phyloP scores from a whole-genome alignment of 805 yeast genomes.

The Vanderwaltozyma verrucispora region DNA sequence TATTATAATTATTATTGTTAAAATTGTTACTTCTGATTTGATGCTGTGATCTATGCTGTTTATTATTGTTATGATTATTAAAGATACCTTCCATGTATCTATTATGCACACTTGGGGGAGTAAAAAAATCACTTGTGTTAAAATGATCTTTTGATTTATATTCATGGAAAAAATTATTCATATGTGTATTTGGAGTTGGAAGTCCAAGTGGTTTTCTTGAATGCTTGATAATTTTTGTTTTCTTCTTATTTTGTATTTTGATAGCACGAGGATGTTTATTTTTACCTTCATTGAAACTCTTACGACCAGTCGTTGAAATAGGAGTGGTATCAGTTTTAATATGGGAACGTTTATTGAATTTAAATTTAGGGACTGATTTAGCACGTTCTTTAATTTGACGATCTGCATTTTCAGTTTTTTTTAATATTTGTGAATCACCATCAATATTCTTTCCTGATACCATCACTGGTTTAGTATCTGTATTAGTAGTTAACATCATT shows the following conservation, averaged over 20 bases:
- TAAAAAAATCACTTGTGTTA: slow-evolving; percentile 63
- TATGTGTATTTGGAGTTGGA: slow-evolving; percentile 45
- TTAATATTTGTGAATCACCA: too few species aligned
- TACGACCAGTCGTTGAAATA: slow-evolving; percentile 1
- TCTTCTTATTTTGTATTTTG: slow-evolving; percentile 17
- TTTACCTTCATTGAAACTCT: slow-evolving; percentile 7
- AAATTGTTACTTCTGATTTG: slow-evolving; percentile 10
- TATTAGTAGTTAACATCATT: not conserved
- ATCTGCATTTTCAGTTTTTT: not conserved
- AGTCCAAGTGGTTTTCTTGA: slow-evolving; percentile 54
- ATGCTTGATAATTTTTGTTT: slow-evolving; percentile 21
- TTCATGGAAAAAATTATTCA: slow-evolving; percentile 31
- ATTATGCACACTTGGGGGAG: slow-evolving; percentile 64
- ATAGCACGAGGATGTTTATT: slow-evolving; percentile 15
- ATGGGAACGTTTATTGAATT: slow-evolving; percentile 22
- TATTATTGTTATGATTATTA: slow-evolving; percentile 33
- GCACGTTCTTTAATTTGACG: slow-evolving; percentile 14
- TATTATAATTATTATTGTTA: slow-evolving; percentile 9
- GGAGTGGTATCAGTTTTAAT: not conserved
- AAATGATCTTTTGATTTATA: slow-evolving; percentile 28
- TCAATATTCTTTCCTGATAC: not conserved
- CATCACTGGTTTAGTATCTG: slow-evolving; percentile 1
- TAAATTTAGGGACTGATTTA: slow-evolving; percentile 24
- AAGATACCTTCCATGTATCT: slow-evolving; percentile 59
- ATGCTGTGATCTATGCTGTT: slow-evolving; percentile 18